Conservation (phyloP, 2,329 filamentous ascomycete genomes). For the Lasiodiplodia sp. region DNA sequence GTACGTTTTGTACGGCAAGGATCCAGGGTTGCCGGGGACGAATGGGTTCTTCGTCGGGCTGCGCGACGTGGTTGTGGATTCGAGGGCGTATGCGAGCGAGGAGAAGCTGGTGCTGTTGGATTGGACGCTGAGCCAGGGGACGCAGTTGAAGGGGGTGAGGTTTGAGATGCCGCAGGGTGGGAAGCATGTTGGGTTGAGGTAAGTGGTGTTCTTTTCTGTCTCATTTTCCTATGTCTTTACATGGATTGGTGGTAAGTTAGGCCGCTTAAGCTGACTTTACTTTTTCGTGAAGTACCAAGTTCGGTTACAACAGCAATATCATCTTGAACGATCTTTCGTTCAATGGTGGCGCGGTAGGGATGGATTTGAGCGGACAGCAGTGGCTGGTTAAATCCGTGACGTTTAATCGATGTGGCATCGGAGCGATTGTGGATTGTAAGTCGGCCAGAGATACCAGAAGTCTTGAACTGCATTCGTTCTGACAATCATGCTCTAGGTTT, state of each 20-base stretch:
- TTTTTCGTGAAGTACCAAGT: conserved; percentile 21
- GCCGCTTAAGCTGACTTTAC: neutral
- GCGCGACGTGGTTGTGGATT: conserved; percentile 39
- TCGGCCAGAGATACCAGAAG: neutral
- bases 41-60: conserved; percentile 41
- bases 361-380: conserved; percentile 44
- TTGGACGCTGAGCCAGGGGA: conserved; percentile 41
- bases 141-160: conserved; percentile 37
- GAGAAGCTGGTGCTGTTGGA: conserved; percentile 35
- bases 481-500: neutral
- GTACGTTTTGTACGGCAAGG: conserved; percentile 34
- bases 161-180: conserved; percentile 46
- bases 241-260: too few species aligned
- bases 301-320: conserved; percentile 38
- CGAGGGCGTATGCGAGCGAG: conserved; percentile 31
- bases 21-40: conserved; percentile 31
- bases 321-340: conserved; percentile 28
- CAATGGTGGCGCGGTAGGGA: conserved; percentile 36
- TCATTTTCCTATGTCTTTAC: neutral
- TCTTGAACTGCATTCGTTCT: neutral
- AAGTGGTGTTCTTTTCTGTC: conserved; percentile 27
- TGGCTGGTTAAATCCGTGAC: conserved; percentile 41
- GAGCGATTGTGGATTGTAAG: conserved; percentile 12
- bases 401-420: conserved; percentile 4
- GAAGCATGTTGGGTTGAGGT: conserved; percentile 45